phyloP scores from a whole-genome alignment of 129 eudicot species.

The Oenanthe sinensis region DNA sequence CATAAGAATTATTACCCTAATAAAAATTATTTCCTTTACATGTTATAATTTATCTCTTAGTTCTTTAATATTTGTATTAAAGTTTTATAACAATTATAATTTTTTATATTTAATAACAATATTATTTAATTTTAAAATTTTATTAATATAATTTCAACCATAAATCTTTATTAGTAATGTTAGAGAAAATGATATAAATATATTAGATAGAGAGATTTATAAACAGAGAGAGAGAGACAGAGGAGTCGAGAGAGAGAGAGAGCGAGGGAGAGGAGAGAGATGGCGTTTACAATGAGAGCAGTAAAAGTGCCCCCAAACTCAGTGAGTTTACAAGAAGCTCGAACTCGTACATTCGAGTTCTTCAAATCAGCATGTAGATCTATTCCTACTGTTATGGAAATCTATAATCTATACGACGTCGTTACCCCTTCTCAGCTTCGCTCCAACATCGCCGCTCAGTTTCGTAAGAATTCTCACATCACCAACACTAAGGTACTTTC shows the following conservation, averaged over 20 bases:
- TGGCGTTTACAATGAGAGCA: slow-evolving; percentile 48
- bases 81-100: no score
- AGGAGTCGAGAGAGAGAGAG: background rate
- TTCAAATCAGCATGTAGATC: slow-evolving; percentile 76
- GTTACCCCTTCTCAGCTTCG: slow-evolving; percentile 65
- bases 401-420: slow-evolving; percentile 68
- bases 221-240: no score
- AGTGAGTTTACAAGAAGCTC: slow-evolving; percentile 60
- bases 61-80: no score
- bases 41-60: no score
- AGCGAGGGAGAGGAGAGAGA: background rate
- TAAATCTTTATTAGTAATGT: no score
- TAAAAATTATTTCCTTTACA: no score
- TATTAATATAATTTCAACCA: no score
- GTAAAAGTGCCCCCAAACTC: slow-evolving; percentile 69
- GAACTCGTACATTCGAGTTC: slow-evolving; percentile 61
- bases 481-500: slow-evolving; percentile 64
- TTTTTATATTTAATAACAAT: no score
- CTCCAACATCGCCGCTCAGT: slow-evolving; percentile 58
- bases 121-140: no score
- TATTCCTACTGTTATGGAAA: slow-evolving; percentile 69
- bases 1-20: no score
- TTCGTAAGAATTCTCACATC: slow-evolving; percentile 74
- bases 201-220: no score
- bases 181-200: no score